Base-by-base conservation (phyloP, 495 filamentous ascomycete species). In the Xylaria sp. region DNA sequence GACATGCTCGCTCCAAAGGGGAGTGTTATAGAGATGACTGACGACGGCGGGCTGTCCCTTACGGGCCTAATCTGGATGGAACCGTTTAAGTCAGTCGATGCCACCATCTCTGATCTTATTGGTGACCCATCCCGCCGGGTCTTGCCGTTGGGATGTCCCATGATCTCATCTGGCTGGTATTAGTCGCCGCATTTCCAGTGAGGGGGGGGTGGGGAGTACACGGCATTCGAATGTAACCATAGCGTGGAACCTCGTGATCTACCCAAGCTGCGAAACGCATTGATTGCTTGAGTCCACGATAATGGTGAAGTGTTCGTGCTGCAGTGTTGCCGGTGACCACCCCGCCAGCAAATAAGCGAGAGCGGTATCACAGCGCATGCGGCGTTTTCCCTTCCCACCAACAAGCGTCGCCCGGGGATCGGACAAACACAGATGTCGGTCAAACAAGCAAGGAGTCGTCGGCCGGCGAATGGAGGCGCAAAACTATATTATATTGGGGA, bases 51-150 rank as follows among this genome's bases (percentile, higher is more conserved):
- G 29, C 59, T 24, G 53, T 48, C 33, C 35, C 48, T 65, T n/a
- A 50, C 46, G 40, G 33, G 46, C 41, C 31, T 35, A 24, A 37
- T 3, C 24, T 41, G 26, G 63, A 48, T 57, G n/a, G 44, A 43
- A n/a, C 14, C n/a, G 19, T 21, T 43, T 55, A 14, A 40, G 40
- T 8, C 43, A 52, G 8, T 17, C 48, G 48, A 17, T 57, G 12
- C 12, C 33, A 15, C 57, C 12, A 43, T 46, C 24, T 35, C 46
- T 21, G 8, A 52, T 59, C 50, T 59, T 12, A 71, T 71, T 71
- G 69, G 69, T 66, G 61, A 66, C 26, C 26, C 69, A 31, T 55
- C 5, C 50, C 35, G 48, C 52, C 43, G 69, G 69, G 69, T 71
- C 69, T 53, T 41, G 61, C 50, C 61, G 48, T 59, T 71, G 40